phyloP scores from a whole-genome alignment of 495 filamentous ascomycete species.

The Bryoglossum gracile region DNA sequence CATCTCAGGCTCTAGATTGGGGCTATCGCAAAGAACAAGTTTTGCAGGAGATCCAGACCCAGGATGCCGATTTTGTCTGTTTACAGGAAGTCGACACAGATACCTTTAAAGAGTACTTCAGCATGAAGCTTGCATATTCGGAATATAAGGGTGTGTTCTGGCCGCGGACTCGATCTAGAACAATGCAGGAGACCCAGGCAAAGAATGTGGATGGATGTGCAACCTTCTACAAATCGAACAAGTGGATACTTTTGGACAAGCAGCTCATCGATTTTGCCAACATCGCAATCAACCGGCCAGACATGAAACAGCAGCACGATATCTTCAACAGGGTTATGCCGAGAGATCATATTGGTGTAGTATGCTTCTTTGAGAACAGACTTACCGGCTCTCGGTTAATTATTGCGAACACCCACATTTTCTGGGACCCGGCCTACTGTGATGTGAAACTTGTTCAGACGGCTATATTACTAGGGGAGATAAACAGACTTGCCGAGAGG shows the following conservation, averaged over 20 bases:
- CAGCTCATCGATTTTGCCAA: slow-evolving; percentile 87
- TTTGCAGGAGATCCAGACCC: slow-evolving; percentile 67
- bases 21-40: slow-evolving; percentile 77
- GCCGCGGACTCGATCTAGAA: slow-evolving; percentile 77
- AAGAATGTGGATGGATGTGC: slow-evolving; percentile 89
- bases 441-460: slow-evolving; percentile 96
- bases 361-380: slow-evolving; percentile 86
- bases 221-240: slow-evolving; percentile 87
- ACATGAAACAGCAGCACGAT: slow-evolving; percentile 92
- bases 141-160: slow-evolving; percentile 93
- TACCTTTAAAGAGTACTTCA: slow-evolving; percentile 83
- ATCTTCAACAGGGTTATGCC: slow-evolving; percentile 98
- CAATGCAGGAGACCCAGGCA: slow-evolving; percentile 83
- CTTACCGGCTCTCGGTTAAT: slow-evolving; percentile 81
- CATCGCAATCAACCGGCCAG: slow-evolving; percentile 82
- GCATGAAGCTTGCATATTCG: slow-evolving; percentile 67
- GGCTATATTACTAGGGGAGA: slow-evolving; percentile 85
- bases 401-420: slow-evolving; percentile 86
- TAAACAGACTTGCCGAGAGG: slow-evolving; percentile 73
- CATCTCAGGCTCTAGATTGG: slow-evolving; percentile 72
- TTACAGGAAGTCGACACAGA: slow-evolving; percentile 89
- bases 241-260: slow-evolving; percentile 90
- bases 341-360: slow-evolving; percentile 88
- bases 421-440: slow-evolving; percentile 82
- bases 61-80: slow-evolving; percentile 81